Percentiles rank a stretch among this genome's conserved stretches.
phyloP scores from a whole-genome alignment of 306 rosid species.

The Cucurbita argyrosperma region DNA sequence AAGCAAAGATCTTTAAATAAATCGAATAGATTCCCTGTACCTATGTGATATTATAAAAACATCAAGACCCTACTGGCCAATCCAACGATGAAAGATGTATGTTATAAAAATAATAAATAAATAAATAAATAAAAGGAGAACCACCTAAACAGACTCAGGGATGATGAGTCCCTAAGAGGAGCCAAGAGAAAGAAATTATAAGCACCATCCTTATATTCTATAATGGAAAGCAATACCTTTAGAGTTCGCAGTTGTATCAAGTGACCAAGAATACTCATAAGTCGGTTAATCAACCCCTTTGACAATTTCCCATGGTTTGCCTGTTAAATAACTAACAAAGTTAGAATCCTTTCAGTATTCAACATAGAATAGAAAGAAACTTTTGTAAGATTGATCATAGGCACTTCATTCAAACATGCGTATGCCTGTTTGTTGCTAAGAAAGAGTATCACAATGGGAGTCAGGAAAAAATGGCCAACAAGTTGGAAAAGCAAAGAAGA shows the following conservation, averaged over 20 bases:
- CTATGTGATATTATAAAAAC: not conserved
- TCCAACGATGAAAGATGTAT: not conserved
- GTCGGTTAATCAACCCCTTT: constrained; percentile 77
- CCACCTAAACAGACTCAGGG: not conserved
- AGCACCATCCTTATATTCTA: not conserved
- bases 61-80: not conserved
- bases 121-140: not conserved
- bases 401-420: not conserved
- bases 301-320: constrained; percentile 90
- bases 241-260: constrained; percentile 90
- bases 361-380: not conserved
- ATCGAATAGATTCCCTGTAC: not conserved
- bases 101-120: not conserved
- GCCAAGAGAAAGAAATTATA: not conserved
- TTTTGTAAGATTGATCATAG: not conserved
- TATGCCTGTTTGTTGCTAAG: not conserved
- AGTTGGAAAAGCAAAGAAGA: not conserved
- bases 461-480: not conserved
- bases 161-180: not conserved
- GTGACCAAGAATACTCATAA: constrained; percentile 91
- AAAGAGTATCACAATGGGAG: not conserved
- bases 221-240: constrained; percentile 35
- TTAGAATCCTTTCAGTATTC: not conserved
- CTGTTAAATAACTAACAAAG: constrained; percentile 41
- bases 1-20: not conserved